phyloP scores from a whole-genome alignment of 495 filamentous ascomycete genomes.

The Trichoderma reesei region DNA sequence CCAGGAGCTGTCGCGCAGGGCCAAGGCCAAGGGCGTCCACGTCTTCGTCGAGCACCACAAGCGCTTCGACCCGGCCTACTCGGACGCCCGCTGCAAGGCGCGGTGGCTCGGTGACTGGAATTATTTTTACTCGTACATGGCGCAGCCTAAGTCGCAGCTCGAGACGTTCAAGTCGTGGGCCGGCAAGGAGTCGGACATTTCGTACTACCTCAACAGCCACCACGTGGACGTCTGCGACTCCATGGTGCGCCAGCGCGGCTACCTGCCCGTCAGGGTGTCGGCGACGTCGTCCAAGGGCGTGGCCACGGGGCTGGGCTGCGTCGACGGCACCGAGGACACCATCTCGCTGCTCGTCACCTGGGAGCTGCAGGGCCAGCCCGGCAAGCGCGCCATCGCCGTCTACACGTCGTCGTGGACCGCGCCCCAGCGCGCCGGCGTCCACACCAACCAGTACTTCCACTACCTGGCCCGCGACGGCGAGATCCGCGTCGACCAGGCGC shows the following conservation, averaged over 20 bases:
- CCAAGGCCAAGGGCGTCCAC: slow-evolving; percentile 68
- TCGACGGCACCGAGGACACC: slow-evolving; percentile 76
- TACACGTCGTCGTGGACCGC: slow-evolving; percentile 95
- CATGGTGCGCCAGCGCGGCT: slow-evolving; percentile 66
- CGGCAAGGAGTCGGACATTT: slow-evolving; percentile 81
- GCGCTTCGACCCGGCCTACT: slow-evolving; percentile 85
- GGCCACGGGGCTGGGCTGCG: slow-evolving; percentile 67
- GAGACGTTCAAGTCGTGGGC: slow-evolving; percentile 97
- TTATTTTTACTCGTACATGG: slow-evolving; percentile 97
- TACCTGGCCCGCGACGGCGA: slow-evolving; percentile 79
- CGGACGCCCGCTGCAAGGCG: slow-evolving; percentile 72
- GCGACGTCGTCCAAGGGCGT: slow-evolving; percentile 63
- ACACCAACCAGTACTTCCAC: slow-evolving; percentile 93
- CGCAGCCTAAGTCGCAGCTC: slow-evolving; percentile 83
- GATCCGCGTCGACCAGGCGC: slow-evolving; percentile 84
- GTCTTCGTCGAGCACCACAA: slow-evolving; percentile 97
- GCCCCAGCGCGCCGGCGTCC: slow-evolving; percentile 81
- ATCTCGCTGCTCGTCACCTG: slow-evolving; percentile 85
- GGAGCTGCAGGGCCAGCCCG: slow-evolving; percentile 57
- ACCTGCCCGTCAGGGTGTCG: slow-evolving; percentile 66
- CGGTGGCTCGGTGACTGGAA: slow-evolving; percentile 79
- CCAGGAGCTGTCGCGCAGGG: slow-evolving; percentile 57
- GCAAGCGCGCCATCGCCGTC: slow-evolving; percentile 71
- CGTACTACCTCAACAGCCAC: slow-evolving; percentile 90
- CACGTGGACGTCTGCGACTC: slow-evolving; percentile 85